These are phyloP conservation scores for Ceratobasidium sp. DNA, from an alignment of 1,284 basidiomycete genomes.

Conservation along the genomic window DNA sequence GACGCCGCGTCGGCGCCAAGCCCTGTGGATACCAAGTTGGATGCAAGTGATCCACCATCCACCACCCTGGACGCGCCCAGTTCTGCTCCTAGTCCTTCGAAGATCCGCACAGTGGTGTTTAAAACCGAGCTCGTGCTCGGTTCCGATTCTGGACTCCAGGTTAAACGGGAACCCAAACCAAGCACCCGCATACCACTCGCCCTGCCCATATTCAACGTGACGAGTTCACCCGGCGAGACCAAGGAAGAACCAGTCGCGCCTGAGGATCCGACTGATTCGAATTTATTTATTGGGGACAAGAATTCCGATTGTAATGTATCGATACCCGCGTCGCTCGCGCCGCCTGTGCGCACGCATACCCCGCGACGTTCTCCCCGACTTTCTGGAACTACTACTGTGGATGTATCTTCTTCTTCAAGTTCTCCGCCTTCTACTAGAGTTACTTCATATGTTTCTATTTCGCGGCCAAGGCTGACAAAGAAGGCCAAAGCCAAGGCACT, in stretches of 20 bases:
- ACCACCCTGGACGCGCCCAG: constrained; percentile 17
- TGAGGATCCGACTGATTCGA: constrained; percentile 13
- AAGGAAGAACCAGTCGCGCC: constrained; percentile 5
- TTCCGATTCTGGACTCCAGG: not conserved
- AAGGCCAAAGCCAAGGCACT: constrained; percentile 34
- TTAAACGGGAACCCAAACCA: constrained; percentile 1
- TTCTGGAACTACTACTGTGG: constrained; percentile 31
- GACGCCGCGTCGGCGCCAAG: not conserved
- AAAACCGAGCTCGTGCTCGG: constrained; percentile 11
- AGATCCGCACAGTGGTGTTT: constrained; percentile 7
- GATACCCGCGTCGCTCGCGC: constrained; percentile 41
- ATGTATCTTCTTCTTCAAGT: constrained; percentile 43
- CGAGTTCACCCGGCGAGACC: constrained; percentile 23
- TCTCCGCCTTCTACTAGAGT: constrained; percentile 26
- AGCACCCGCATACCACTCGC: constrained; percentile 18
- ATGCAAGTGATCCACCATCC: not conserved
- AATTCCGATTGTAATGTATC: constrained; percentile 18
- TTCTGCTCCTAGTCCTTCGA: not conserved
- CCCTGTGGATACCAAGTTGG: not conserved
- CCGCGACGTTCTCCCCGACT: constrained; percentile 41
- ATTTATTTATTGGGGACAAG: constrained; percentile 19
- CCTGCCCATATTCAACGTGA: constrained; percentile 26
- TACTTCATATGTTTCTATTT: constrained; percentile 16
- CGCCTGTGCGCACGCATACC: constrained; percentile 30
- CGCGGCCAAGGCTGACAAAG: constrained; percentile 12